Evolutionary conservation across 352 stramenopile species (phyloP).

Genomic region (Globisporangium viniferum): DNA sequence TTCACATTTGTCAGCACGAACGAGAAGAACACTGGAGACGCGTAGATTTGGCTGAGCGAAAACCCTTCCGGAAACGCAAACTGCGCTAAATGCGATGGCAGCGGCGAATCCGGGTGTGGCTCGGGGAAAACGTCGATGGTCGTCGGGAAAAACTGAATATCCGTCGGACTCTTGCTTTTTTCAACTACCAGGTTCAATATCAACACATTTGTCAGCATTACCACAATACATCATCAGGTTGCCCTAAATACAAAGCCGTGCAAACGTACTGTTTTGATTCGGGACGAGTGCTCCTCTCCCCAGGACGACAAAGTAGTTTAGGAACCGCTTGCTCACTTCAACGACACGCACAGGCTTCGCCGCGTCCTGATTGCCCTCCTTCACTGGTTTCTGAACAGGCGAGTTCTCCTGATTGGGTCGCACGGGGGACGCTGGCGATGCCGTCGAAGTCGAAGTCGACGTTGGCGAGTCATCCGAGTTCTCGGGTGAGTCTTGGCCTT

Average conservation of each 20-base stretch:
- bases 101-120: slow-evolving; percentile 44
- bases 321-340: slow-evolving; percentile 75
- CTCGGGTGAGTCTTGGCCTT: slow-evolving; percentile 54
- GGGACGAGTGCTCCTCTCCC: slow-evolving; percentile 51
- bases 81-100: slow-evolving; percentile 65
- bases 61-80: slow-evolving; percentile 83
- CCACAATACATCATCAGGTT: neutral
- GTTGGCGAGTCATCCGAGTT: slow-evolving; percentile 33
- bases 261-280: slow-evolving; percentile 61
- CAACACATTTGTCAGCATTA: neutral
- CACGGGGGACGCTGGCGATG: slow-evolving; percentile 7
- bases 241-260: neutral
- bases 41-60: slow-evolving; percentile 51
- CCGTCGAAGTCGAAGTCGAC: slow-evolving; percentile 11
- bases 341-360: slow-evolving; percentile 53
- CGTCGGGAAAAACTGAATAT: slow-evolving; percentile 65
- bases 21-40: slow-evolving; percentile 67
- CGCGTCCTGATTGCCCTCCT: slow-evolving; percentile 28
- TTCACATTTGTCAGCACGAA: slow-evolving; percentile 85
- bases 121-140: slow-evolving; percentile 72
- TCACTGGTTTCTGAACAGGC: slow-evolving; percentile 18
- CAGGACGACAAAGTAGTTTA: slow-evolving; percentile 84
- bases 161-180: slow-evolving; percentile 64
- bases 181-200: slow-evolving; percentile 36
- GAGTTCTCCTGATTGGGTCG: slow-evolving; percentile 34